Conservation (phyloP, 305 asterid genomes). For the Fraxinus latifolia region DNA sequence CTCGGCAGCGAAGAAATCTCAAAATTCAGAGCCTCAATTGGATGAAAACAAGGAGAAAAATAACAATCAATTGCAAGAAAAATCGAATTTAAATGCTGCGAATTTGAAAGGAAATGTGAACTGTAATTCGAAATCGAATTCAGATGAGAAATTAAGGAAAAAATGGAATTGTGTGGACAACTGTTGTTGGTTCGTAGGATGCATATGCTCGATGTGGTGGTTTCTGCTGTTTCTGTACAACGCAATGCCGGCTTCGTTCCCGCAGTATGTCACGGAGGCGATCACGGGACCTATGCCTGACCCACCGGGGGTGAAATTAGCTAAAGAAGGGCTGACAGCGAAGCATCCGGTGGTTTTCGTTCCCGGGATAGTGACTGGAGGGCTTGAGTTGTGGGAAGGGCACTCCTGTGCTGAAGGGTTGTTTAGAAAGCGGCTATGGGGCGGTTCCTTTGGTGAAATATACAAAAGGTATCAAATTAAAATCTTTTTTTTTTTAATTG, state of each 20-base stretch:
- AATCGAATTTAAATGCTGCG: slow-evolving; percentile 13
- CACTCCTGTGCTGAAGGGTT: slow-evolving; percentile 87
- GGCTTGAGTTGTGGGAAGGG: slow-evolving; percentile 92
- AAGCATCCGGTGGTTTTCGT: slow-evolving; percentile 87
- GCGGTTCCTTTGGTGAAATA: slow-evolving; percentile 86
- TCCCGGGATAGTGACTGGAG: slow-evolving; percentile 92
- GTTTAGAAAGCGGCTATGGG: slow-evolving; percentile 90
- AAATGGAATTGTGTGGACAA: slow-evolving; percentile 61
- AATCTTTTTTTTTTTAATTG: not conserved
- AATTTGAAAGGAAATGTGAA: slow-evolving; percentile 23
- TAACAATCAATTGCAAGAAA: slow-evolving; percentile 20
- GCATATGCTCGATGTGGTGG: slow-evolving; percentile 81
- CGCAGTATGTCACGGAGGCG: slow-evolving; percentile 79
- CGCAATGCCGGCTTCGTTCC: slow-evolving; percentile 74
- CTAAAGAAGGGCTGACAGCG: slow-evolving; percentile 66
- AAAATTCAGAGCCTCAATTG: slow-evolving; percentile 23
- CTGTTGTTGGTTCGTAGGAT: slow-evolving; percentile 82
- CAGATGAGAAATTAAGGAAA: slow-evolving; percentile 30
- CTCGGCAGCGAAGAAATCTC: slow-evolving; percentile 31
- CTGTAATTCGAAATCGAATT: slow-evolving; percentile 18
- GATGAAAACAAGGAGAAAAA: slow-evolving; percentile 25
- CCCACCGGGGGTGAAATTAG: slow-evolving; percentile 77
- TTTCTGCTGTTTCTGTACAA: slow-evolving; percentile 56
- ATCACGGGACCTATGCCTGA: slow-evolving; percentile 77
- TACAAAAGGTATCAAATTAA: slow-evolving; percentile 55